Conservation (phyloP, 2,329 filamentous ascomycete species). For the Ascomycota sp. region DNA sequence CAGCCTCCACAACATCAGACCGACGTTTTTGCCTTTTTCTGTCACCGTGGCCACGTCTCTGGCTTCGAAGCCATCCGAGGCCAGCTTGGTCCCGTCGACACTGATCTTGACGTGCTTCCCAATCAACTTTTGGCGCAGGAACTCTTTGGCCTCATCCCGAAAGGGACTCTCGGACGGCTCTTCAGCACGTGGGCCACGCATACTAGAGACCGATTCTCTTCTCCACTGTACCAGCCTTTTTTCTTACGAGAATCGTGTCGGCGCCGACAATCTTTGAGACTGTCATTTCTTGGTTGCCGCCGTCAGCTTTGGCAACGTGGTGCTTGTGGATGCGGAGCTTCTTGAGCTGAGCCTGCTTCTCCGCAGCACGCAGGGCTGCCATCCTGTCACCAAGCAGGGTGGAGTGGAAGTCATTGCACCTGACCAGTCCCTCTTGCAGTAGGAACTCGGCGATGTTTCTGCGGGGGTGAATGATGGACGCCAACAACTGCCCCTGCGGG, state of each 20-base stretch:
- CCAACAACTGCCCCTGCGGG: slow-evolving; percentile 81
- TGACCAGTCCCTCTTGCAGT: slow-evolving; percentile 70
- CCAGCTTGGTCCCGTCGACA: slow-evolving; percentile 79
- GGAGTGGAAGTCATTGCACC: slow-evolving; percentile 91
- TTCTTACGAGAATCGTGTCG: slow-evolving; percentile 73
- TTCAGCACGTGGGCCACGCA: slow-evolving; percentile 76
- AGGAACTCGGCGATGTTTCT: slow-evolving; percentile 88
- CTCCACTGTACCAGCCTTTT: slow-evolving; percentile 60
- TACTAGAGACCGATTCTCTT: slow-evolving; percentile 77
- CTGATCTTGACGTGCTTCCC: slow-evolving; percentile 85
- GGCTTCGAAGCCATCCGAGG: slow-evolving; percentile 77
- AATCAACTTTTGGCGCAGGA: slow-evolving; percentile 78
- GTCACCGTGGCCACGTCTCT: slow-evolving; percentile 83
- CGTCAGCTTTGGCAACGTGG: slow-evolving; percentile 49
- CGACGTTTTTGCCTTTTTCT: slow-evolving; percentile 71
- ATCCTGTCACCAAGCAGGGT: slow-evolving; percentile 80
- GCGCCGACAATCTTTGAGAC: slow-evolving; percentile 75
- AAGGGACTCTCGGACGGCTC: slow-evolving; percentile 80
- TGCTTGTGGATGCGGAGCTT: slow-evolving; percentile 67
- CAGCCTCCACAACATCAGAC: slow-evolving; percentile 74
- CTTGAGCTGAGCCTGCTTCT: slow-evolving; percentile 62
- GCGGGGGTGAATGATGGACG: slow-evolving; percentile 65
- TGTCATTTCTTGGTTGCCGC: slow-evolving; percentile 53
- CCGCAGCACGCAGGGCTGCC: slow-evolving; percentile 64
- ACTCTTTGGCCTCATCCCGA: slow-evolving; percentile 87